Evolutionary conservation across 164 flowering plant genomes (phyloP), one percentile per base, ranked within the genome.

Genomic region (Vitis amurensis): DNA sequence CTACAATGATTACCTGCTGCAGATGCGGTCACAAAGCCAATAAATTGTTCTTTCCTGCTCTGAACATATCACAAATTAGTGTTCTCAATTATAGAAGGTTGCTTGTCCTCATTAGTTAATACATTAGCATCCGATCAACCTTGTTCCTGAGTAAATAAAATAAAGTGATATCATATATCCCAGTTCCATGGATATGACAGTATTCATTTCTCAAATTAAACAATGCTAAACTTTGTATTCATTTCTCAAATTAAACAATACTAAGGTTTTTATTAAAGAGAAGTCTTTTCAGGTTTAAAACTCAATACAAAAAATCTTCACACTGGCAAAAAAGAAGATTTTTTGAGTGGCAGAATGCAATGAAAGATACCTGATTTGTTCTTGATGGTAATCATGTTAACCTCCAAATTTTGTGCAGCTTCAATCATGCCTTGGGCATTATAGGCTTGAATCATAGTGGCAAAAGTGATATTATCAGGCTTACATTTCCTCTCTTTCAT

Each of bases 401-500:
- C 74, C 69, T 84, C 84, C 71, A 81, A 71, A 9, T 73, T 55
- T 59, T 65, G 65, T 51, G 79, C 82, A 71, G 77, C 84, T 63
- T 86, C 82, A 67, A 70, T 70, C 89, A 89, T 85, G 59, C 95
- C 93, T 57, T 75, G 77, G 9, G 80, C 78, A 52, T 79, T 82
- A 74, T 85, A 92, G 51, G 87, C 89, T 71, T 86, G 88, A 55
- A 84, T 79, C 90, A 93, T 84, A 37, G 91, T 88, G 59, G 90
- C 81, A 82, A 80, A 89, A 6, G 99, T 94, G 61, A 90, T 76
- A 55, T 70, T 47, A 71, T 90, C 97, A 57, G 94, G 93, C 69
- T 68, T 66, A 73, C 93, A 89, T 27, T 80, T 76, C 67, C 74
- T 79, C 67, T 78, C 87, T 76, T 86, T 85, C 98, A 93, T 95